Base-by-base conservation (phyloP, 2,329 filamentous ascomycete genomes). In the Xylariales sp. region DNA sequence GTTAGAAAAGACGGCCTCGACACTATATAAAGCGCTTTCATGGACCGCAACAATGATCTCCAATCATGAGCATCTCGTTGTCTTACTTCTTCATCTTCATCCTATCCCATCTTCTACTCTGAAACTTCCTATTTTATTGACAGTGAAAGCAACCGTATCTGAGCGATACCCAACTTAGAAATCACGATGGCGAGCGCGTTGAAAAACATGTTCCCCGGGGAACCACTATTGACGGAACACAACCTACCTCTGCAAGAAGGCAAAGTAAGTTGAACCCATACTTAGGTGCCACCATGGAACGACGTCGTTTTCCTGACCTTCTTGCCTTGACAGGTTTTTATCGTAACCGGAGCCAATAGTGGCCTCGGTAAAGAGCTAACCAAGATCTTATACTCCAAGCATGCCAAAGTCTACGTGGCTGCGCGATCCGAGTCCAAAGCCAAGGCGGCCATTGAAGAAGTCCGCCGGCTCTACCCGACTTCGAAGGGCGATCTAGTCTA, bases 401-500 rank as follows among this genome's bases (percentile, higher is more conserved):
- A 71, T 14, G 69, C 69, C 5, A 68, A 60, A 39, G 59, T 68
- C 3, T 71, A 65, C 16, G 28, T 71, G 3, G 59, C 58, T 1
- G 67, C 60, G 1, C 67, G 67, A 3, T 68, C 67, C 23, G 67
- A 61, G 52, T 12, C 50, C 3, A 71, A 71, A 53, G 64, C 67
- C 10, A 39, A 48, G 0, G 36, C 41, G 7, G 64, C 69, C 4
- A 69, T 71, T 3, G 45, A 50, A 10, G 55, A 64, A 7, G 59
- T 85, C 69, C 77, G 79, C 55, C 49, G 65, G 8, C 48, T 73
- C 1, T 58, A 71, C 1, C 73, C 72, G 5, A 55, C 65, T 4
- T 80, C 78, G 1, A 76, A 68, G 41, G 82, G 82, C 34, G 45
- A 71, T 23, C 57, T 84, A 0, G 67, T 68, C 16, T 83, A 76